These are phyloP conservation scores for Heliamphora pulchella DNA, from an alignment of 179 eudicot genomes.

Conservation along the genomic window DNA sequence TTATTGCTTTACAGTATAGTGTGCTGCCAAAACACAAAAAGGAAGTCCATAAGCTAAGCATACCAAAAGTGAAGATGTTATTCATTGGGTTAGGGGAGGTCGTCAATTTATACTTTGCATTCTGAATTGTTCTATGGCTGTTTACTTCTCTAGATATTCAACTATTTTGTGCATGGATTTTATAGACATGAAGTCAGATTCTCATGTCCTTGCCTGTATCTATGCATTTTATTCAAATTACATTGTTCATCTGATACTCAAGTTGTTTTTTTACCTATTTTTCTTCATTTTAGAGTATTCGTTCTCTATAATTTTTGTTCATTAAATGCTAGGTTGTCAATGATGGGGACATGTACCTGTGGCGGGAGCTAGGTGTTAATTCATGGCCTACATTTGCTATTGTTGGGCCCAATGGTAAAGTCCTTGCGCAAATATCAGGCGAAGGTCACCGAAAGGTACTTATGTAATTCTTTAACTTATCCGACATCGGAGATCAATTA, in stretches of 20 bases:
- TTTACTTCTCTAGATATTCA: neutral
- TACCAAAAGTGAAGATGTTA: neutral
- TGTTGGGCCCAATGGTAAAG: constrained; percentile 81
- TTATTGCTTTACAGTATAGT: neutral
- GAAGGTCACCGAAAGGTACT: constrained; percentile 92
- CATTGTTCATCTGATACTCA: neutral
- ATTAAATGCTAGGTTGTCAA: constrained; percentile 64
- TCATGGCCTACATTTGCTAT: constrained; percentile 97
- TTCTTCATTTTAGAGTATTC: neutral
- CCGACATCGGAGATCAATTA: neutral
- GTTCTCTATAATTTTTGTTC: neutral
- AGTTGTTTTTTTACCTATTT: neutral
- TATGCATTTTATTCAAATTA: neutral
- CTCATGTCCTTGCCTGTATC: neutral
- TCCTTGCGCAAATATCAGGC: constrained; percentile 82
- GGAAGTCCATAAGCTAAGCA: neutral
- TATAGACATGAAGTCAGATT: no score
- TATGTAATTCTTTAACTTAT: neutral
- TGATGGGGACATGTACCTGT: constrained; percentile 95
- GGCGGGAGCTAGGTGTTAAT: constrained; percentile 88
- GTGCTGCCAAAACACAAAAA: neutral
- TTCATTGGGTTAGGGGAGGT: neutral
- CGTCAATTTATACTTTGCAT: neutral
- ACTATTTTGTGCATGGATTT: no score
- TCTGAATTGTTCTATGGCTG: neutral